phyloP scores from a whole-genome alignment of 306 rosid species.

The Cyamopsis tetragonoloba region DNA sequence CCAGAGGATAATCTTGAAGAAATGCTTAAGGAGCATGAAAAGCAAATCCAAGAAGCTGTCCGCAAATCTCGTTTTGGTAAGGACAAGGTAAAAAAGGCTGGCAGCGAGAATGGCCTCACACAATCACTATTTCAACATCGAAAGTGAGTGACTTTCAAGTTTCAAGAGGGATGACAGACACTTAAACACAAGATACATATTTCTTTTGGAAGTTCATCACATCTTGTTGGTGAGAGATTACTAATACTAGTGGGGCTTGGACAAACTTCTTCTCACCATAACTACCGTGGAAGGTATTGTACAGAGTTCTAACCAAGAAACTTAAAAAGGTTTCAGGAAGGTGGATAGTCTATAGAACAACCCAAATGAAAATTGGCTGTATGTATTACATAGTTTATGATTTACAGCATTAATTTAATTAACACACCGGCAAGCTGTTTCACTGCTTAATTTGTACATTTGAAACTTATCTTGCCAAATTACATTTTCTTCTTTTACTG shows the following conservation, averaged over 20 bases:
- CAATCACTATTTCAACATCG: constrained; percentile 49
- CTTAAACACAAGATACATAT: constrained; percentile 15
- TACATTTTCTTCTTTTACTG: constrained; percentile 20
- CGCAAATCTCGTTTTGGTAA: constrained; percentile 73
- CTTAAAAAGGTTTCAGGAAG: constrained; percentile 21
- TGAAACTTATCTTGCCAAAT: constrained; percentile 19
- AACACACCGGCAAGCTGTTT: constrained; percentile 23
- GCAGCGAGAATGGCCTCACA: constrained; percentile 39
- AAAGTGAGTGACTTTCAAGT: constrained; percentile 31
- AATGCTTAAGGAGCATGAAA: constrained; percentile 78
- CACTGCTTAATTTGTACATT: constrained; percentile 26
- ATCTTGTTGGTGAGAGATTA: constrained; percentile 8
- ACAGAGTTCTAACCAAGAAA: constrained; percentile 22
- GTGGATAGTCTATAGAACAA: constrained; percentile 4
- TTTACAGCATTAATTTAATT: constrained; percentile 21
- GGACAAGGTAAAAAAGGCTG: constrained; percentile 37
- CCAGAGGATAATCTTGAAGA: constrained; percentile 63
- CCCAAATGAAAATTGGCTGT: constrained; percentile 21
- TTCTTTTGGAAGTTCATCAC: not conserved
- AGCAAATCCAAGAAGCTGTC: constrained; percentile 63
- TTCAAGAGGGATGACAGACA: constrained; percentile 21
- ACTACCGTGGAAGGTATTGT: constrained; percentile 23
- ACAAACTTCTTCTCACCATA: not conserved
- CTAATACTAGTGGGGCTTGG: constrained; percentile 22
- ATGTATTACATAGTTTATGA: constrained; percentile 9